Base-by-base conservation (phyloP, 2,329 filamentous ascomycete species). In the Celoporthe dispersa region DNA sequence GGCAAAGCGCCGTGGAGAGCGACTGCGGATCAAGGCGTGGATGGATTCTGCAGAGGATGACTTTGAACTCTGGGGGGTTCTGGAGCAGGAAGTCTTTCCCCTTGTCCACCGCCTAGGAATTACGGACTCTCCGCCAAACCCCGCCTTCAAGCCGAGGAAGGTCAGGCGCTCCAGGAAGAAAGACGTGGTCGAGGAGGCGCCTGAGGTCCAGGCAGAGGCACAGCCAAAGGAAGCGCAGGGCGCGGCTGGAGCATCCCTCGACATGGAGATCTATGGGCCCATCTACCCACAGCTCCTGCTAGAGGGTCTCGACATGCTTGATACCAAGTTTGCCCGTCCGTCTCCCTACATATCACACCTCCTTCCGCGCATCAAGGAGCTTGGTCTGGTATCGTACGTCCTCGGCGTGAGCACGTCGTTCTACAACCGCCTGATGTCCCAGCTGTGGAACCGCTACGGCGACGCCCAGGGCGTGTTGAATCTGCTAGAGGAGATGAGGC, bases 301-400 rank as follows among this genome's bases (percentile, higher is more conserved):
- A 53, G 80, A 84, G 53, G 89, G 86, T 0, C 82, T 92, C 22
- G 80, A 82, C 0, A 82, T 87, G 1, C 81, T 93, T 3, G 86
- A 89, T 73, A 81, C 80, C 2, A 81, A 83, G 1, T 94, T 92
- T 70, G 72, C 76, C 12, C 84, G 82, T 14, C 81, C 87, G 0
- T 94, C 91, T 0, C 82, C 85, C 0, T 82, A 92, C 0, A 83
- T 84, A 0, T 84, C 92, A 60, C 84, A 84, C 60, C 79, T 94
- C 35, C 82, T 94, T 0, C 91, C 92, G 0, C 86, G 87, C 9
- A 82, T 94, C 74, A 92, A 92, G 76, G 83, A 85, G 60, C 83
- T 93, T 0, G 92, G 92, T 1, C 84, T 91, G 1, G 86, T 88
- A 1, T 91, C 91, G 0, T 93, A 91, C 75, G 89, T 93, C 8